A percentile compares a stretch with the other conserved stretches of the same genome.
Evolutionary conservation across 2,329 filamentous ascomycete genomes (phyloP).

Genomic region (Pseudocercospora fuligena): DNA sequence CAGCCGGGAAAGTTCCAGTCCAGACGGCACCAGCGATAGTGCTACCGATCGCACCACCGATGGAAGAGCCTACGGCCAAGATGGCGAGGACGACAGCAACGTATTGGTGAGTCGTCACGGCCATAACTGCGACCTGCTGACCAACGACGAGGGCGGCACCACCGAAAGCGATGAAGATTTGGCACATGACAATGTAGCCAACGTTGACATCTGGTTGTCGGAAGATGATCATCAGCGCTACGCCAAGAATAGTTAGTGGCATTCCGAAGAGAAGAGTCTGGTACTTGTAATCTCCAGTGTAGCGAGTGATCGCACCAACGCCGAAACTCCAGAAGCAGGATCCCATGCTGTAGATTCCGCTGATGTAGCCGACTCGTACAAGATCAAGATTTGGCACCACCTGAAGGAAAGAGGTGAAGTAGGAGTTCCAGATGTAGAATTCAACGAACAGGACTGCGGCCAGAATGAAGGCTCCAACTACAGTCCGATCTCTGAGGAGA

Average conservation of each 20-base stretch:
- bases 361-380: slow-evolving; percentile 29
- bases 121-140: slow-evolving; percentile 65
- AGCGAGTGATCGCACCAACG: slow-evolving; percentile 52
- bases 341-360: slow-evolving; percentile 40
- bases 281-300: slow-evolving; percentile 56
- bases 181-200: slow-evolving; percentile 58
- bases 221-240: slow-evolving; percentile 39
- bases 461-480: slow-evolving; percentile 52
- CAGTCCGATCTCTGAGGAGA: slow-evolving; percentile 57
- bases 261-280: slow-evolving; percentile 42
- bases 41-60: slow-evolving; percentile 60
- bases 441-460: slow-evolving; percentile 50
- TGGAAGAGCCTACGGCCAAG: slow-evolving; percentile 29
- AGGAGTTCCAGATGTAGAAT: slow-evolving; percentile 48
- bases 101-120: slow-evolving; percentile 45
- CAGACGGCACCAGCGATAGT: slow-evolving; percentile 35
- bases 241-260: slow-evolving; percentile 35
- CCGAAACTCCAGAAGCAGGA: slow-evolving; percentile 50
- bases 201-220: slow-evolving; percentile 46
- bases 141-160: slow-evolving; percentile 63
- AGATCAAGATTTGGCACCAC: slow-evolving; percentile 51
- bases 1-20: slow-evolving; percentile 32
- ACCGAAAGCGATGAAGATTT: slow-evolving; percentile 64
- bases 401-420: slow-evolving; percentile 53
- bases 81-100: slow-evolving; percentile 35